Evolutionary conservation across 352 stramenopile species (phyloP).

Genomic region (Blastocystis sp.): DNA sequence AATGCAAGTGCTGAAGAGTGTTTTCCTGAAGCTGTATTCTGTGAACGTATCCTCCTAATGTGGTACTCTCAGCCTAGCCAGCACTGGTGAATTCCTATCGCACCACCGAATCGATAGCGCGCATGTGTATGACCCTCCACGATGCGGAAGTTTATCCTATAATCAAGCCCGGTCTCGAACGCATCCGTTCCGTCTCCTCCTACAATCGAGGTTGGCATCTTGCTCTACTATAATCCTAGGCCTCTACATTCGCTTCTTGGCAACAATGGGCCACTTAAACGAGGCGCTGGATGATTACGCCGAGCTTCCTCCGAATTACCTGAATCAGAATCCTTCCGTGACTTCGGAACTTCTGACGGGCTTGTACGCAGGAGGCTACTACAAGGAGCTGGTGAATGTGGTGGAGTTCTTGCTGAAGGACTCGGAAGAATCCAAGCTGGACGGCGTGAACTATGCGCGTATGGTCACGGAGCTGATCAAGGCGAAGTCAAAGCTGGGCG

Average conservation of each 20-base stretch:
- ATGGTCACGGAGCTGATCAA: conserved; percentile 44
- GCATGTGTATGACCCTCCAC: background rate
- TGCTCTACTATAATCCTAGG: background rate
- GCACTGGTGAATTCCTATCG: background rate
- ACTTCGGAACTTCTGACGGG: conserved; percentile 8
- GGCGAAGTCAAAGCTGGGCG: conserved; percentile 11
- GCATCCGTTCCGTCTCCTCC: background rate
- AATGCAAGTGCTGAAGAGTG: conserved; percentile 1
- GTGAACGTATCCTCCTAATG: conserved; percentile 2
- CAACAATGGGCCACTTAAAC: conserved; percentile 14
- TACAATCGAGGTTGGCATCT: background rate
- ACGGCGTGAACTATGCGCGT: conserved; percentile 19
- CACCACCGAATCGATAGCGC: conserved; percentile 12
- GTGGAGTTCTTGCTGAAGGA: background rate
- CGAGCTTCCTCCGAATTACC: conserved; percentile 5
- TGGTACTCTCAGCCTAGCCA: background rate
- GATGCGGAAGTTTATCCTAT: background rate
- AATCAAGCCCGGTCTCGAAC: background rate
- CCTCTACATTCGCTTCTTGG: conserved; percentile 35
- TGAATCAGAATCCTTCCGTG: conserved; percentile 13
- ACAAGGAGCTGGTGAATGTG: conserved; percentile 11
- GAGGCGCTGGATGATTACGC: conserved; percentile 23
- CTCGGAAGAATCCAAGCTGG: background rate
- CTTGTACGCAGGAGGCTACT: conserved; percentile 2
- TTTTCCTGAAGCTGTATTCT: conserved; percentile 35